Conservation (phyloP, 768 basidiomycete species). For the Neoboletus magnificus region DNA sequence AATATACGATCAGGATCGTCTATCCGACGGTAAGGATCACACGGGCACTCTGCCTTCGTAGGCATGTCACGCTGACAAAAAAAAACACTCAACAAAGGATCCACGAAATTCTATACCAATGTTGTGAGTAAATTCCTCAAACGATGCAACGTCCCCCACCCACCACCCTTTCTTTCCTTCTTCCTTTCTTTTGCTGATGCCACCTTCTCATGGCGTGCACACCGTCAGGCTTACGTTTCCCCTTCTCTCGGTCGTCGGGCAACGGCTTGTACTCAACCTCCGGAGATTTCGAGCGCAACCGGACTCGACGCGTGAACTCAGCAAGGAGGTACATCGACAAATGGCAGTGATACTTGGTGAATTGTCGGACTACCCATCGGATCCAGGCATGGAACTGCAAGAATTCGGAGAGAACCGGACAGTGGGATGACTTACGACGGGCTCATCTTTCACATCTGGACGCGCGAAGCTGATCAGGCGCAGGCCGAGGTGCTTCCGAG, state of each 20-base stretch:
- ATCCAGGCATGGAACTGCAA: background rate
- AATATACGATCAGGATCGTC: slow-evolving; percentile 1
- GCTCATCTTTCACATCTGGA: background rate
- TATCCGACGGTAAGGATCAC: slow-evolving; percentile 9
- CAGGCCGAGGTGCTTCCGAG: background rate
- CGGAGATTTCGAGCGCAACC: slow-evolving; percentile 2
- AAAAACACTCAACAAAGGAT: slow-evolving; percentile 7
- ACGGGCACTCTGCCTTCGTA: background rate
- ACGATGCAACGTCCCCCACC: background rate
- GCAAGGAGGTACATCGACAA: slow-evolving; percentile 9
- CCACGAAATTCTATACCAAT: slow-evolving; percentile 11
- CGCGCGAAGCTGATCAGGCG: background rate
- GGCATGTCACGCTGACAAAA: background rate
- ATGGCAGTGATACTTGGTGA: background rate
- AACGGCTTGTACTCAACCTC: slow-evolving; percentile 24
- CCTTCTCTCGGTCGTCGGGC: slow-evolving; percentile 15
- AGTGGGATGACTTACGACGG: background rate
- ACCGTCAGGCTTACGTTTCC: slow-evolving; percentile 7
- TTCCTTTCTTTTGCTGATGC: background rate
- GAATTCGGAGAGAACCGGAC: background rate
- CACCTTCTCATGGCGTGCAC: background rate
- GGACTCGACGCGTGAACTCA: slow-evolving; percentile 12
- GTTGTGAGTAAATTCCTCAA: slow-evolving; percentile 1
- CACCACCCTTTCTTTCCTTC: background rate
- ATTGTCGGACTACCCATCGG: background rate